These are phyloP conservation scores for Cladobotryum protrusum DNA, from an alignment of 2,329 filamentous ascomycete species.

Conservation along the genomic window DNA sequence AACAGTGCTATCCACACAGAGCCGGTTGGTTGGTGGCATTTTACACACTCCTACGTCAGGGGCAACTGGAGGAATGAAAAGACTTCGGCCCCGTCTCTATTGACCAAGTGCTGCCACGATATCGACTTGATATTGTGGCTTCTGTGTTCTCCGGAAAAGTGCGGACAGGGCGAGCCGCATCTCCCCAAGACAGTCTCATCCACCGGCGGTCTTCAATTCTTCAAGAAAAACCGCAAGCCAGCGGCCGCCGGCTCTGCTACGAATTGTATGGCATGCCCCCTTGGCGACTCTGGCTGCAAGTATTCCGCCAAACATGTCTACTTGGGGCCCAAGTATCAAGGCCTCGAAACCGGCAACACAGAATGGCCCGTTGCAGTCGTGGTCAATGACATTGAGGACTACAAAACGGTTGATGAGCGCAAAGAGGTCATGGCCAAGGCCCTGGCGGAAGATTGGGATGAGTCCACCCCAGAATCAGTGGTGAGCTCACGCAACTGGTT, in stretches of 20 bases:
- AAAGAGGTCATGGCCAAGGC: slow-evolving; percentile 36
- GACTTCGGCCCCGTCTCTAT: slow-evolving; percentile 68
- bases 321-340: slow-evolving; percentile 54
- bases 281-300: slow-evolving; percentile 65
- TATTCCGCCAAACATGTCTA: slow-evolving; percentile 86
- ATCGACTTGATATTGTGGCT: slow-evolving; percentile 92
- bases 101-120: slow-evolving; percentile 96
- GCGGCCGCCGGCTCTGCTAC: slow-evolving; percentile 66
- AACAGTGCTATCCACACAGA: slow-evolving; percentile 87
- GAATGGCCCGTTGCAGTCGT: slow-evolving; percentile 85
- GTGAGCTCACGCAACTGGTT: slow-evolving; percentile 63
- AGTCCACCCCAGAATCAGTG: slow-evolving; percentile 40
- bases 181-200: slow-evolving; percentile 72
- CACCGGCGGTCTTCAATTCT: slow-evolving; percentile 69
- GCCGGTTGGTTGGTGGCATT: slow-evolving; percentile 95
- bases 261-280: slow-evolving; percentile 72
- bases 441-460: slow-evolving; percentile 48
- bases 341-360: slow-evolving; percentile 58
- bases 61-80: slow-evolving; percentile 89
- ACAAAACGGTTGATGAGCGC: slow-evolving; percentile 39
- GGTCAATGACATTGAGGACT: slow-evolving; percentile 86
- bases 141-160: slow-evolving; percentile 61
- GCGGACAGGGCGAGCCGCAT: slow-evolving; percentile 51
- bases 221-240: slow-evolving; percentile 71
- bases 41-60: slow-evolving; percentile 80